phyloP scores from a whole-genome alignment of 345 rosid genomes.

The Lenwebbia sp. region DNA sequence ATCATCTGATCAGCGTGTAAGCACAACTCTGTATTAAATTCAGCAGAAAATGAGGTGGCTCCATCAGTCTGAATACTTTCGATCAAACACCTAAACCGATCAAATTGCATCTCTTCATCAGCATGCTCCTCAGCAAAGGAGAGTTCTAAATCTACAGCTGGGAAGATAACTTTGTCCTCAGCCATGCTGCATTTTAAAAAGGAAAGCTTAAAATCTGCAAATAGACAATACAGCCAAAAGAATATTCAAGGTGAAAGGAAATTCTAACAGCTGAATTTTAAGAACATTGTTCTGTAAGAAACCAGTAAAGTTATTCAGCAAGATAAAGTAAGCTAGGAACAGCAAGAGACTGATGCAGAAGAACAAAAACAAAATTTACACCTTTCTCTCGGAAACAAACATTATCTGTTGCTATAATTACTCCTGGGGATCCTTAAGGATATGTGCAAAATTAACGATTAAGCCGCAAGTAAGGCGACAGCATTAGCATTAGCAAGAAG shows the following conservation, averaged over 20 bases:
- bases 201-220: neutral
- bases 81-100: conserved; percentile 57
- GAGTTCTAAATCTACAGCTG: conserved; percentile 68
- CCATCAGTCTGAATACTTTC: conserved; percentile 68
- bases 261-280: neutral
- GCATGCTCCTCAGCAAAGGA: conserved; percentile 73
- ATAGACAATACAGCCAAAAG: neutral
- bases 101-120: conserved; percentile 72
- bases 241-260: neutral
- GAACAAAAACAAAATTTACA: neutral
- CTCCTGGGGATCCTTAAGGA: neutral
- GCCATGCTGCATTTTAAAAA: conserved; percentile 49
- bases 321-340: neutral
- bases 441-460: neutral
- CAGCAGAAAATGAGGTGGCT: conserved; percentile 58
- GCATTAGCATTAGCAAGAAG: no score
- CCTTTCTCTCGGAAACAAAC: neutral
- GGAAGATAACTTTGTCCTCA: conserved; percentile 82
- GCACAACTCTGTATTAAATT: conserved; percentile 67
- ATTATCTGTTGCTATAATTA: neutral
- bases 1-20: conserved; percentile 78
- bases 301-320: neutral
- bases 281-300: neutral
- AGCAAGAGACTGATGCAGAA: neutral
- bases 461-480: neutral